Evolutionary conservation across 2,329 filamentous ascomycete genomes (phyloP), one percentile per base, ranked within the genome.

Genomic region (Venturia effusa): DNA sequence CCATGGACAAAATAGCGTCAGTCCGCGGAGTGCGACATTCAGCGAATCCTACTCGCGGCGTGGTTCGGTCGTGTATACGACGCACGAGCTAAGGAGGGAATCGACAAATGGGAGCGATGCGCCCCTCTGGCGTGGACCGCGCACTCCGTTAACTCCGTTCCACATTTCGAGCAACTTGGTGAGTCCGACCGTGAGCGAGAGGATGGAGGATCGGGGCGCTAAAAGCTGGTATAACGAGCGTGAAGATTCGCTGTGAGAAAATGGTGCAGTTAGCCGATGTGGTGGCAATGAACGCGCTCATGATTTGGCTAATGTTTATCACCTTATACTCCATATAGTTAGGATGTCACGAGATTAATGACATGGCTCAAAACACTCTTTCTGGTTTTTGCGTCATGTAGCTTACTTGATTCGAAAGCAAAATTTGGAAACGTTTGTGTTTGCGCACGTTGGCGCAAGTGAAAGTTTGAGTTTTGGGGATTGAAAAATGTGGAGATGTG

Each of bases 291-390:
- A 22, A 15, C 51, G 51, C 37, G 37, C 3, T 11, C 7, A n/a
- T n/a, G 27, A 6, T 2, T 30, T 57, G 51, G 51, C 34, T 57
- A 57, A 57, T 57, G 51, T 57, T 34, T 34, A 57, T 22, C 27
- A 57, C 45, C 45, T 34, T 57, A n/a, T n/a, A 57, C 51, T 57
- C 51, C 30, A 57, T 24, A 34, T 57, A n/a, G 51, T 57, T 57
- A n/a, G 51, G 32, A 34, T 34, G 30, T n/a, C n/a, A 57, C 30
- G 51, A 57, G 34, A 19, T 27, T n/a, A 34, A 57, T 30, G 15
- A 57, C 30, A 40, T 8, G 24, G 4, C n/a, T 34, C 30, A 6
- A 34, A 19, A 27, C 27, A 13, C 24, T 54, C 15, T 54, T 32
- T 30, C 24, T 10, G 3, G 17, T n/a, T 19, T 34, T 19, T 19